Evolutionary conservation across 345 rosid species (phyloP), one percentile per base, ranked within the genome.

Genomic region (Ceriops decandra): DNA sequence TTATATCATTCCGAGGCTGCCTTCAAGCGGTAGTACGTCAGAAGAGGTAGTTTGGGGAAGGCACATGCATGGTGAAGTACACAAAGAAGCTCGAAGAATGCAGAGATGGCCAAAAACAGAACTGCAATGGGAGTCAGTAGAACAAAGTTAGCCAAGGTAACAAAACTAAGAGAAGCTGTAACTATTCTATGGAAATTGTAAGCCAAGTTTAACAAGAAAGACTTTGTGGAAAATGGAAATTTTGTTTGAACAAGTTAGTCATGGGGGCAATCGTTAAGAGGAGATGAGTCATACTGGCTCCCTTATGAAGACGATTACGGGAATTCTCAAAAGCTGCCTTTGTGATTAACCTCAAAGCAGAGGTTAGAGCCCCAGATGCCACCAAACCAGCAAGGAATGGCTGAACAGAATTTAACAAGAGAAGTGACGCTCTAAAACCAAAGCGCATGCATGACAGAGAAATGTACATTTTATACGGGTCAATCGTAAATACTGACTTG

Each of bases 1-100:
- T 86, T 88, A 1, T 92, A 90, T 15, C 97, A 96, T 87, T 91
- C 90, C 0, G 82, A 77, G 19, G 88, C 93, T 26, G 97, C 98
- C 84, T 89, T 86, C 21, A 91, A 49, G 16, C 90, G 85, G 73
- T 89, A 89, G 73, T 85, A 85, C 81, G 86, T 93, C 65, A 93
- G 96, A 0, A 89, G 75, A 9, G 95, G 95, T 54, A 89, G 82
- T 73, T 84, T 93, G 11, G 91, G 86, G 30, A 90, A 91, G 16
- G 64, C 67, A 17, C 59, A 75, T 5, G 85, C 85, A 57, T 91
- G 91, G 49, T 91, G 89, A 71, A 93, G 51, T 6, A 83, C 66
- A 63, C 97, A 91, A 0, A 82, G 76, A 59, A 89, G 75, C 83
- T 90, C 89, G 24, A 89, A 89, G 62, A 86, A 58, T 10, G 87